Conservation (phyloP, 1,139 yeast genomes). For the Zygoascus sp. region DNA sequence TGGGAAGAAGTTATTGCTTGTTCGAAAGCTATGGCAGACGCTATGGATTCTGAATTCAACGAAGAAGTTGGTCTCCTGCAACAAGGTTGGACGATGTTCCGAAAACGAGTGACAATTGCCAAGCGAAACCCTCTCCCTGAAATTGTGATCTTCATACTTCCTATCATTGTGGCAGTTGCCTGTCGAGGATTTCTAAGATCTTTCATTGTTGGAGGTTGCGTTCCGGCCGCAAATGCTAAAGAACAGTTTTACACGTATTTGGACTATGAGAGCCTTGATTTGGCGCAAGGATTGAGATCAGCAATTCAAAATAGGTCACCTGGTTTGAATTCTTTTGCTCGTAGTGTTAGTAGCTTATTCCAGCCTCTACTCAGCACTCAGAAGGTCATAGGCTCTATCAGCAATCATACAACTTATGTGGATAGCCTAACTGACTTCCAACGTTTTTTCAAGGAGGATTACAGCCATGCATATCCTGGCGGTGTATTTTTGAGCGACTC, state of each 20-base stretch:
- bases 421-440: slow-evolving; percentile 22
- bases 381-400: slow-evolving; percentile 14
- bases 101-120: slow-evolving; percentile 31
- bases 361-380: slow-evolving; percentile 14
- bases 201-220: slow-evolving; percentile 28
- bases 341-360: slow-evolving; percentile 19
- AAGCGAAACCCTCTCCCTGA: slow-evolving; percentile 31
- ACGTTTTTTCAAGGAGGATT: slow-evolving; percentile 23
- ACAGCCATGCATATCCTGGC: slow-evolving; percentile 30
- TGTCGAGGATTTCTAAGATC: slow-evolving; percentile 26
- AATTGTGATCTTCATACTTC: slow-evolving; percentile 29
- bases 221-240: slow-evolving; percentile 19
- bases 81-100: slow-evolving; percentile 32
- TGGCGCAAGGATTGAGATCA: slow-evolving; percentile 21
- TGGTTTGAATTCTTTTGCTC: slow-evolving; percentile 22
- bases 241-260: slow-evolving; percentile 23
- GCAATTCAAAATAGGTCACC: slow-evolving; percentile 10
- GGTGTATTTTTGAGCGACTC: slow-evolving; percentile 28
- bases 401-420: slow-evolving; percentile 18
- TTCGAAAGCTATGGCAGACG: slow-evolving; percentile 13
- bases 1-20: slow-evolving; percentile 13
- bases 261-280: slow-evolving; percentile 15
- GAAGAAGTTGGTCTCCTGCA: slow-evolving; percentile 23
- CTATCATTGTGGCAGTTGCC: slow-evolving; percentile 33
- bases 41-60: slow-evolving; percentile 17